Conservation (phyloP, 768 basidiomycete species). For the Leccinum uliginosum region DNA sequence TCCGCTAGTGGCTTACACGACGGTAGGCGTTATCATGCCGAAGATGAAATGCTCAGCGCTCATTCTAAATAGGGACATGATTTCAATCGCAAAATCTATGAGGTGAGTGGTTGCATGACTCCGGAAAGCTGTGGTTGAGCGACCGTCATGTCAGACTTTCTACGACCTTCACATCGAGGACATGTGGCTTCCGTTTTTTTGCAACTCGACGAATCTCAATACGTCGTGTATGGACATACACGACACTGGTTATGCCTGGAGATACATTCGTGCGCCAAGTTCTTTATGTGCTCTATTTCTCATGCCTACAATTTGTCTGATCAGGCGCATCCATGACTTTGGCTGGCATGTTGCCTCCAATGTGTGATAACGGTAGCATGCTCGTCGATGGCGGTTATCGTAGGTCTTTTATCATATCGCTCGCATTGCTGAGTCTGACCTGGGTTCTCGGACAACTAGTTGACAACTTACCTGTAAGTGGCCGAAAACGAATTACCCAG, state of each 20-base stretch:
- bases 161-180: slow-evolving; percentile 94
- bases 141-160: slow-evolving; percentile 53
- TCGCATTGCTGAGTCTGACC: slow-evolving; percentile 9
- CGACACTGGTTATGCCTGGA: slow-evolving; percentile 98
- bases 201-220: slow-evolving; percentile 96
- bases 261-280: slow-evolving; percentile 66
- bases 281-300: background rate
- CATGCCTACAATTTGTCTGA: slow-evolving; percentile 5
- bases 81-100: slow-evolving; percentile 93
- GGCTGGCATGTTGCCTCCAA: slow-evolving; percentile 89
- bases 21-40: slow-evolving; percentile 36
- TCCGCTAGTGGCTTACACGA: slow-evolving; percentile 73
- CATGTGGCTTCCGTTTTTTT: slow-evolving; percentile 99
- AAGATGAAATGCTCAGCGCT: background rate
- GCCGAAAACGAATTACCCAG: background rate
- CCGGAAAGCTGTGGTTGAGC: slow-evolving; percentile 5
- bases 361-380: slow-evolving; percentile 92
- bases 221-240: slow-evolving; percentile 97
- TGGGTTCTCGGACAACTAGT: slow-evolving; percentile 40
- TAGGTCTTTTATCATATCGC: slow-evolving; percentile 35
- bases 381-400: slow-evolving; percentile 88
- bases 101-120: slow-evolving; percentile 40
- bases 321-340: slow-evolving; percentile 95
- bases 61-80: slow-evolving; percentile 70
- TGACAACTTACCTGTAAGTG: slow-evolving; percentile 79